A percentile compares a stretch with the other conserved stretches of the same genome.
These are phyloP conservation scores for Candida adriatica DNA, from an alignment of 805 yeast species.

Conservation along the genomic window DNA sequence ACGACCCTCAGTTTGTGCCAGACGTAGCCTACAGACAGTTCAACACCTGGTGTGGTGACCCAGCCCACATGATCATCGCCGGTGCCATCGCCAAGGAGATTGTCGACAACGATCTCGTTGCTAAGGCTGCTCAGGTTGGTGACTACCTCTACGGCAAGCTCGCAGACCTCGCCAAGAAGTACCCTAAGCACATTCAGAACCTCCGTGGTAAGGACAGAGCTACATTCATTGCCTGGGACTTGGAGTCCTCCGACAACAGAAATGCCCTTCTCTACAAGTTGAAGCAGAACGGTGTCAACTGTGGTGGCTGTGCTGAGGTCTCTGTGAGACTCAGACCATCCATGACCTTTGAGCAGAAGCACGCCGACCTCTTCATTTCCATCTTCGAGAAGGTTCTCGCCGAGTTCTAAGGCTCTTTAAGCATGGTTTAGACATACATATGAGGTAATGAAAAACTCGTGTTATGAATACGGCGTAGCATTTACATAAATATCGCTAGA, in stretches of 20 bases:
- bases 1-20: slow-evolving; percentile 66
- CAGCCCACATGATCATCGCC: slow-evolving; percentile 71
- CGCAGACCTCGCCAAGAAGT: slow-evolving; percentile 42
- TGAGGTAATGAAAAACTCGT: too few relatives aligned
- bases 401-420: slow-evolving; percentile 17
- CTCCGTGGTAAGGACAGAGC: slow-evolving; percentile 72
- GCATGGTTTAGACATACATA: too few relatives aligned
- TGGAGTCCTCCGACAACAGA: slow-evolving; percentile 47
- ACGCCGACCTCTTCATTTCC: slow-evolving; percentile 59
- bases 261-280: slow-evolving; percentile 53
- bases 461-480: too few relatives aligned
- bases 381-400: slow-evolving; percentile 31
- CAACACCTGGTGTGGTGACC: slow-evolving; percentile 94
- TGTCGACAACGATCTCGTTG: slow-evolving; percentile 49
- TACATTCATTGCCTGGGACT: slow-evolving; percentile 79
- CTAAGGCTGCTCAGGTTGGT: slow-evolving; percentile 56
- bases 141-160: slow-evolving; percentile 55
- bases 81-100: slow-evolving; percentile 67
- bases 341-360: slow-evolving; percentile 70
- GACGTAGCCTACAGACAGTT: slow-evolving; percentile 79
- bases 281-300: slow-evolving; percentile 63
- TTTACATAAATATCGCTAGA: too few relatives aligned
- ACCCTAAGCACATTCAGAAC: slow-evolving; percentile 45
- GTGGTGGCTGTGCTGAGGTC: slow-evolving; percentile 79
- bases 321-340: slow-evolving; percentile 81